Base-by-base conservation (phyloP, 1,139 yeast genomes). In the Scheffersomyces titani region DNA sequence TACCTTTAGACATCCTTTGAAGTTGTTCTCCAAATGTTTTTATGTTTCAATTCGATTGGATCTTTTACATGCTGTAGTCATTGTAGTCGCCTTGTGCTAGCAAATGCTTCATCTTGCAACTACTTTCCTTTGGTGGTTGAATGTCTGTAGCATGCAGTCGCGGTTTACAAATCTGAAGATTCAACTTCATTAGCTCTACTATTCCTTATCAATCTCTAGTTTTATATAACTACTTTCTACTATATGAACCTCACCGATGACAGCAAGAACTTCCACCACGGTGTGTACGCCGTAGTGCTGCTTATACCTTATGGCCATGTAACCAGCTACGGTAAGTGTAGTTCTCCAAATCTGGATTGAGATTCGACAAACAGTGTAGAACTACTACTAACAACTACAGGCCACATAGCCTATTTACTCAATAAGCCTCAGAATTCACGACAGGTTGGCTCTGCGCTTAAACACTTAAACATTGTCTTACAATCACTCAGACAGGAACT, bases 381-480 rank as follows among this genome's bases (percentile, higher is more conserved):
- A 52, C 21, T 44, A 13, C 24, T 30, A 61, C 64, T 61, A 57
- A 59, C 65, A 21, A 45, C 47, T 50, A 19, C 36, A 76, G 86
- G 91, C 4, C 92, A 88, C 65, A 83, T 90, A 7, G 96, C 96
- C 0, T 81, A 78, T 58, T 70, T 89, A 18, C 75, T 88, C 1
- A 83, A 82, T 24, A 76, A 80, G 51, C 96, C 96, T 0, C 81
- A 77, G 51, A 86, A 89, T 63, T 80, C 96, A 1, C 75, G 96
- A 6, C 92, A 86, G 61, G 96, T 89, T 1, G 96, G 96, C 0
- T 80, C 81, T 44, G 84, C 92, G 0, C 72, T 90, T 57, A 90
- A 89, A 68, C 77, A 82, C 54, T 63, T 60, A 45, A 50, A 62
- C 3, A 59, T 60, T 18, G 72, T 78, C 45, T 56, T 73, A 1